Percentiles rank a stretch among this genome's conserved stretches.
phyloP scores from a whole-genome alignment of 1,284 basidiomycete genomes.

The Coriolopsis trogii region DNA sequence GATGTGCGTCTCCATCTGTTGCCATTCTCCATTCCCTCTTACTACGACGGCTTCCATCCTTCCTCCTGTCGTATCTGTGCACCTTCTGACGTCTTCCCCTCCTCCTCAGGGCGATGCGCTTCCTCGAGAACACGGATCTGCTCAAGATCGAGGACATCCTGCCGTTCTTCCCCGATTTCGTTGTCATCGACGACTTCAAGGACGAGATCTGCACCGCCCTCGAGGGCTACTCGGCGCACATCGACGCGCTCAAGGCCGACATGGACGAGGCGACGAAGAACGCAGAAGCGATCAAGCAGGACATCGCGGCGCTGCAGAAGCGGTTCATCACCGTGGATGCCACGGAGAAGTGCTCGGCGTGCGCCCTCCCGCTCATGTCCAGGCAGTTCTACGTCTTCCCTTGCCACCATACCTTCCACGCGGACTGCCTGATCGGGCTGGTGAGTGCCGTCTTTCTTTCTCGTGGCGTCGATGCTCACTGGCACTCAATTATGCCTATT shows the following conservation, averaged over 20 bases:
- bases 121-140: conserved; percentile 91
- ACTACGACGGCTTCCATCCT: background rate
- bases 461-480: background rate
- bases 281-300: conserved; percentile 92
- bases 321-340: conserved; percentile 95
- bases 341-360: conserved; percentile 85
- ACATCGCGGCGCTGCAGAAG: conserved; percentile 84
- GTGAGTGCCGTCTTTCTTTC: conserved; percentile 49
- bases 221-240: conserved; percentile 92
- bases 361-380: conserved; percentile 75
- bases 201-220: conserved; percentile 97
- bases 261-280: conserved; percentile 96
- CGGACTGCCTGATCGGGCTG: conserved; percentile 90
- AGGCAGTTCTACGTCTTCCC: conserved; percentile 99
- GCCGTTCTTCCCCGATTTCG: conserved; percentile 99
- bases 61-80: background rate
- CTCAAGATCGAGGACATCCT: conserved; percentile 99
- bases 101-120: conserved; percentile 84
- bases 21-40: background rate
- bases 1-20: conserved; percentile 62
- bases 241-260: conserved; percentile 88
- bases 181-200: conserved; percentile 99
- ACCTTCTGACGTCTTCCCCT: background rate
- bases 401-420: conserved; percentile 95
- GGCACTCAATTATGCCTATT: too few species aligned